phyloP scores from a whole-genome alignment of 2,329 filamentous ascomycete species.

The Fusarium chuoi region DNA sequence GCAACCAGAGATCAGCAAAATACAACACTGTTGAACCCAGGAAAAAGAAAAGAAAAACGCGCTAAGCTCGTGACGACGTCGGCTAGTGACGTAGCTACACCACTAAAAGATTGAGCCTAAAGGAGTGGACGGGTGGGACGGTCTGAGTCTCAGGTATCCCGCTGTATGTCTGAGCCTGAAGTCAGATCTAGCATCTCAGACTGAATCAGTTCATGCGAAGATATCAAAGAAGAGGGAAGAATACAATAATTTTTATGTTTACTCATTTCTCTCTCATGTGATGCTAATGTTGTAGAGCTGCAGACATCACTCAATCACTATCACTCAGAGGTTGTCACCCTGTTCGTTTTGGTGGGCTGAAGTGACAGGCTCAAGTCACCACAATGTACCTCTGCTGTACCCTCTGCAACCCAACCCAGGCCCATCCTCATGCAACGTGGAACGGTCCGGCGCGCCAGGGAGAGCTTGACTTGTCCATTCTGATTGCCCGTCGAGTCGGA shows the following conservation, averaged over 20 bases:
- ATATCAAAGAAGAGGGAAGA: not conserved
- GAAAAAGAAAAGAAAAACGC: conserved; percentile 6
- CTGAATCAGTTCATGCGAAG: not conserved
- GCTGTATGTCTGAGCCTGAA: conserved; percentile 24
- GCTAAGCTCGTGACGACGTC: conserved; percentile 32
- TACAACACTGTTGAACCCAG: not conserved
- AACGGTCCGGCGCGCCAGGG: conserved; percentile 29
- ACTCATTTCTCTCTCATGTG: not conserved
- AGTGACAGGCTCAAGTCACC: conserved; percentile 10
- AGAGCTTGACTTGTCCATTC: conserved; percentile 19
- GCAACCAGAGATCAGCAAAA: conserved; percentile 31
- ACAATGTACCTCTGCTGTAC: conserved; percentile 27
- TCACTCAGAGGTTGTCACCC: not conserved
- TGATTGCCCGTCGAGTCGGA: conserved; percentile 1
- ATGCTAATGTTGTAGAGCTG: not conserved
- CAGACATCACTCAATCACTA: not conserved
- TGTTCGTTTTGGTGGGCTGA: not conserved
- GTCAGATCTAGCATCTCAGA: not conserved
- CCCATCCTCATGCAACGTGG: conserved; percentile 33
- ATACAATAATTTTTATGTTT: not conserved
- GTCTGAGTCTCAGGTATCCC: not conserved
- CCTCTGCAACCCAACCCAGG: conserved; percentile 2
- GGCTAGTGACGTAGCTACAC: conserved; percentile 45
- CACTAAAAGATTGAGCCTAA: conserved; percentile 3
- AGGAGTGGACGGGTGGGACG: not conserved